Evolutionary conservation across 345 rosid genomes (phyloP).

Genomic region (Eucalyptus albens): DNA sequence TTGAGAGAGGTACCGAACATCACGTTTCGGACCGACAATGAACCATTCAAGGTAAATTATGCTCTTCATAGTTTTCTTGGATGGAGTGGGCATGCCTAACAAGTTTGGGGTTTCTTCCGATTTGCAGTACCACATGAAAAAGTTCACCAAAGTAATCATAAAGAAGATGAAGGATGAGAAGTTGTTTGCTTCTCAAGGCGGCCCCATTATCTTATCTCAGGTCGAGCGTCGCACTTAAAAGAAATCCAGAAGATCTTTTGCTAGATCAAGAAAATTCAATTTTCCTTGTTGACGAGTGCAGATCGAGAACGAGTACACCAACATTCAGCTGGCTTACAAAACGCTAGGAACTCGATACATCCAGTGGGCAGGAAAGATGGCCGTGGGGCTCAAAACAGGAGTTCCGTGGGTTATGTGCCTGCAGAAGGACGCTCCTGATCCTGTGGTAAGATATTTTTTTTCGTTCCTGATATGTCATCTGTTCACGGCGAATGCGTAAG

Average conservation of each 20-base stretch:
- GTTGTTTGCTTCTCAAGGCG: conserved; percentile 38
- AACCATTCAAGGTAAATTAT: conserved; percentile 26
- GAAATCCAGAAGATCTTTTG: neutral
- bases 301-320: conserved; percentile 46
- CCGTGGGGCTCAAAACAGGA: conserved; percentile 14
- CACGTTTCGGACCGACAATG: conserved; percentile 29
- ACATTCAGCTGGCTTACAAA: conserved; percentile 22
- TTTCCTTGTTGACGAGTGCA: neutral
- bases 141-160: conserved; percentile 11
- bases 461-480: neutral
- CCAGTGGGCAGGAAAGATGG: conserved; percentile 46
- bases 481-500: neutral
- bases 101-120: neutral
- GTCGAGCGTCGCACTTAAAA: neutral
- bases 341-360: conserved; percentile 21
- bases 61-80: neutral
- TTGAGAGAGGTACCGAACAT: conserved; percentile 27
- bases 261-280: neutral
- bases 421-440: conserved; percentile 39
- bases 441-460: conserved; percentile 4
- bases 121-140: conserved; percentile 26
- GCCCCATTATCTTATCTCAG: conserved; percentile 41
- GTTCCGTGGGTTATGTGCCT: conserved; percentile 53
- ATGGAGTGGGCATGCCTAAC: neutral
- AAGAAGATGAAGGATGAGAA: conserved; percentile 20